Evolutionary conservation across 768 basidiomycete species (phyloP).

Genomic region (Pleurotus cornucopiae): DNA sequence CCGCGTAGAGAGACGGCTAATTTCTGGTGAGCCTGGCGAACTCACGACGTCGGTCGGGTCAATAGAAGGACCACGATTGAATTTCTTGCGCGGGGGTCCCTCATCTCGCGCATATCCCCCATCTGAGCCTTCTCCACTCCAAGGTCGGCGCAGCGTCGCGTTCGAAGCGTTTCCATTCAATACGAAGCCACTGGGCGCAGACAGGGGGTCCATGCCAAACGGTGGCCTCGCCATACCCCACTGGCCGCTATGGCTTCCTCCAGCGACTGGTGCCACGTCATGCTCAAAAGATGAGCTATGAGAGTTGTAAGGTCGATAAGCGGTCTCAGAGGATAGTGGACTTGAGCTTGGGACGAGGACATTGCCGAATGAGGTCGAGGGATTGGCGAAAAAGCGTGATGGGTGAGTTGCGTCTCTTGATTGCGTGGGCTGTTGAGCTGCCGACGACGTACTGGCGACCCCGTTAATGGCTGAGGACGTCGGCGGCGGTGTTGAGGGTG

Average conservation of each 20-base stretch:
- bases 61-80: constrained; percentile 47
- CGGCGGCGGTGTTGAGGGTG: constrained; percentile 16
- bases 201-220: constrained; percentile 48
- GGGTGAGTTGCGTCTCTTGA: constrained; percentile 72
- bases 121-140: constrained; percentile 32
- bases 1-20: constrained; percentile 48
- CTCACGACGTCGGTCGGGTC: constrained; percentile 34
- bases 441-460: constrained; percentile 19
- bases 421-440: constrained; percentile 50
- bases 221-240: constrained; percentile 32
- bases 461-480: constrained; percentile 19
- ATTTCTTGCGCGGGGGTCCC: constrained; percentile 69
- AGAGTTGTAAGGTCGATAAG: constrained; percentile 33
- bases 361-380: constrained; percentile 44
- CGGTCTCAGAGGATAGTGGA: constrained; percentile 42
- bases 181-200: constrained; percentile 55
- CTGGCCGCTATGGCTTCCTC: constrained; percentile 23
- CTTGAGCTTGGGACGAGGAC: constrained; percentile 79
- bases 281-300: constrained; percentile 29
- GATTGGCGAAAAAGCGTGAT: constrained; percentile 55
- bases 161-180: constrained; percentile 34
- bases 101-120: constrained; percentile 43
- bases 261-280: constrained; percentile 41
- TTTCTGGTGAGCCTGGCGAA: constrained; percentile 57
- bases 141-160: constrained; percentile 52